A percentile compares a stretch with the other conserved stretches of the same genome.
Evolutionary conservation across 495 filamentous ascomycete species (phyloP).

Genomic region (Talaromyces thailandensis): DNA sequence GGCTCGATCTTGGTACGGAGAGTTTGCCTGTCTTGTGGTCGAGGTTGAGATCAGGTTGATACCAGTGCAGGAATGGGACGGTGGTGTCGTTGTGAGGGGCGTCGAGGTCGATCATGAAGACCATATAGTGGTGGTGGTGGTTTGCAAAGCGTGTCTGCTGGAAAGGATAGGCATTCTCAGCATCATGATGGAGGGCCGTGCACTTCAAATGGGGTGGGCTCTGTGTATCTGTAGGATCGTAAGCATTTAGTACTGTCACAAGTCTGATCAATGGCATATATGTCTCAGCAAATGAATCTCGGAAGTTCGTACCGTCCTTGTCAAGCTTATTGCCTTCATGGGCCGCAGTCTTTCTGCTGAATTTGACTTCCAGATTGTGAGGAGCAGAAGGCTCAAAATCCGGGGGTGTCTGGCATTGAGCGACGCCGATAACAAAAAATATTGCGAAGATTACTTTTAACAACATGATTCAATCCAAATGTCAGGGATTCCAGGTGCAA

Average conservation of each 20-base stretch:
- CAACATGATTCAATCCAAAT: not conserved
- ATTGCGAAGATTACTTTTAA: not conserved
- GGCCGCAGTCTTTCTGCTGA: not conserved
- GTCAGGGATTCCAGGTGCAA: too few relatives aligned
- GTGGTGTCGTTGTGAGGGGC: conserved; percentile 4
- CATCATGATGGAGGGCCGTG: not conserved
- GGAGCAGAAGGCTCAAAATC: conserved; percentile 4
- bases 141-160: too few relatives aligned
- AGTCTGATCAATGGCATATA: not conserved
- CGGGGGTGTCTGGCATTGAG: conserved; percentile 1
- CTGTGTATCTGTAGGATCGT: not conserved
- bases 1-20: not conserved
- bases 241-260: not conserved
- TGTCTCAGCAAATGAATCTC: not conserved
- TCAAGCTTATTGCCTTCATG: not conserved
- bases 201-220: not conserved
- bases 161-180: not conserved
- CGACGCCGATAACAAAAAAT: not conserved
- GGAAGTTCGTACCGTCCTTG: not conserved
- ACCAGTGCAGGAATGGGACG: conserved; percentile 5
- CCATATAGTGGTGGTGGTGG: not conserved
- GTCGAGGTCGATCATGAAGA: conserved; percentile 4
- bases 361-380: not conserved
- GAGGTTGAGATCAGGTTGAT: conserved; percentile 1
- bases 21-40: not conserved